phyloP scores from a whole-genome alignment of 805 yeast species.

The Lachancea dasiensis region DNA sequence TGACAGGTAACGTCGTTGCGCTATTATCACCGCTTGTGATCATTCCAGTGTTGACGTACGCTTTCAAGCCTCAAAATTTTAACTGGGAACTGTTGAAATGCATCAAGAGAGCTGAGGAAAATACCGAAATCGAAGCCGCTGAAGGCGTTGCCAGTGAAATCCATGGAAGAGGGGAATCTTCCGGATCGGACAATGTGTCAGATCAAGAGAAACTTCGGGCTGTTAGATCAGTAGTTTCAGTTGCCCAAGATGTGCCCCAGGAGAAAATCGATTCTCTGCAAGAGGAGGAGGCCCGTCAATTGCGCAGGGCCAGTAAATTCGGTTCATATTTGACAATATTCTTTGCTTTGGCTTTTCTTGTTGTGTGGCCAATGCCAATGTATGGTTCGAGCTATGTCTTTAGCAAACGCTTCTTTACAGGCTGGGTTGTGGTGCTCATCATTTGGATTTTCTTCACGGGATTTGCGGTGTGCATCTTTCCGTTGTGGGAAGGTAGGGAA shows the following conservation, averaged over 20 bases:
- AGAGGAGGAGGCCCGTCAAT: slow-evolving; percentile 46
- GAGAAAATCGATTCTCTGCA: slow-evolving; percentile 19
- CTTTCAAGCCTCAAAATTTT: slow-evolving; percentile 64
- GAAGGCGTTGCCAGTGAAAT: slow-evolving; percentile 30
- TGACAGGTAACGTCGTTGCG: slow-evolving; percentile 83
- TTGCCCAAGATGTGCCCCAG: slow-evolving; percentile 26
- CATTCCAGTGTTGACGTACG: slow-evolving; percentile 58
- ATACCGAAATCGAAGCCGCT: slow-evolving; percentile 52
- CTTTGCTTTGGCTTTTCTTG: slow-evolving; percentile 56
- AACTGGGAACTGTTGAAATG: slow-evolving; percentile 60
- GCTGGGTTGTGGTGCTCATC: slow-evolving; percentile 80
- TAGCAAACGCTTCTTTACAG: slow-evolving; percentile 72
- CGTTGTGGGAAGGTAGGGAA: slow-evolving; percentile 67
- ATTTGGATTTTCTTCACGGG: slow-evolving; percentile 74
- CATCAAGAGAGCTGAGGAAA: slow-evolving; percentile 65
- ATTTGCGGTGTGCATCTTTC: slow-evolving; percentile 58
- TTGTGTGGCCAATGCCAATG: slow-evolving; percentile 95
- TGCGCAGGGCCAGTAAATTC: slow-evolving; percentile 51
- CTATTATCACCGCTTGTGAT: slow-evolving; percentile 63
- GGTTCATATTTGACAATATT: slow-evolving; percentile 57
- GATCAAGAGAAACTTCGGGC: slow-evolving; percentile 24
- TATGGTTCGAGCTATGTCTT: slow-evolving; percentile 75
- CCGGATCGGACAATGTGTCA: slow-evolving; percentile 3
- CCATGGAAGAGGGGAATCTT: slow-evolving; percentile 12
- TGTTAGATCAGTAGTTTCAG: slow-evolving; percentile 29